Percentiles rank a stretch among this genome's conserved stretches.
These are phyloP conservation scores for Lactifluus hygrophoroides DNA, from an alignment of 768 basidiomycete species.

Conservation along the genomic window DNA sequence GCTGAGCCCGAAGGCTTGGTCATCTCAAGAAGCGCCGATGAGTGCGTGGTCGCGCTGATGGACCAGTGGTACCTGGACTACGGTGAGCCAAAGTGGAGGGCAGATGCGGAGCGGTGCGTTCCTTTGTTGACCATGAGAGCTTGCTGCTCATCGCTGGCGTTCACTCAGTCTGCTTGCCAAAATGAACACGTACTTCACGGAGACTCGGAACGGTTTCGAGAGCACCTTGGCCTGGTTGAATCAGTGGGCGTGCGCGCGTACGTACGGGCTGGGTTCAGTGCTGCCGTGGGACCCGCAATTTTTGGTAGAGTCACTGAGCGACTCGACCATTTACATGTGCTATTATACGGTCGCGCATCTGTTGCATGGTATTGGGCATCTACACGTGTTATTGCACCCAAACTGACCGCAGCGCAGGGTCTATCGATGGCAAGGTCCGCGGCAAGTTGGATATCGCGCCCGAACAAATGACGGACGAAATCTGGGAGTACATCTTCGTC, in stretches of 20 bases:
- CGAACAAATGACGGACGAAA: constrained; percentile 94
- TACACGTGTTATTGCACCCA: neutral
- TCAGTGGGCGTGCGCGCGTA: constrained; percentile 98
- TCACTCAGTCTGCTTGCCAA: constrained; percentile 54
- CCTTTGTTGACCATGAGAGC: neutral
- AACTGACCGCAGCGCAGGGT: constrained; percentile 34
- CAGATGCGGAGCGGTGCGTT: constrained; percentile 70
- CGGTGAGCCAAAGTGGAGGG: constrained; percentile 85
- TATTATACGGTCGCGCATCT: constrained; percentile 94
- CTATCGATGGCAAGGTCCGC: constrained; percentile 67
- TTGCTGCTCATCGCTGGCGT: neutral
- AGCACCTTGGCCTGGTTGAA: constrained; percentile 91
- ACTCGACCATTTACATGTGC: constrained; percentile 97
- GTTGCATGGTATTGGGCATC: constrained; percentile 71
- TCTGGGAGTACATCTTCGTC: constrained; percentile 92
- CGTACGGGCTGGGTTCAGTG: constrained; percentile 91
- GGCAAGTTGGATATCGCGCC: constrained; percentile 81
- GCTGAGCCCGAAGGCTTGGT: constrained; percentile 93
- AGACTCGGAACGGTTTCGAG: constrained; percentile 90
- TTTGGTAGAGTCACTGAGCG: constrained; percentile 92
- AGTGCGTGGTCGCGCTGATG: constrained; percentile 96
- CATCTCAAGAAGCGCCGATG: constrained; percentile 86
- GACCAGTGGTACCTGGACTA: constrained; percentile 99
- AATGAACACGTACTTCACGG: constrained; percentile 88
- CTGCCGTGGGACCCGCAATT: constrained; percentile 96